Evolutionary conservation across 2,329 filamentous ascomycete genomes (phyloP), one percentile per base, ranked within the genome.

Genomic region (Dactylellina leptospora): DNA sequence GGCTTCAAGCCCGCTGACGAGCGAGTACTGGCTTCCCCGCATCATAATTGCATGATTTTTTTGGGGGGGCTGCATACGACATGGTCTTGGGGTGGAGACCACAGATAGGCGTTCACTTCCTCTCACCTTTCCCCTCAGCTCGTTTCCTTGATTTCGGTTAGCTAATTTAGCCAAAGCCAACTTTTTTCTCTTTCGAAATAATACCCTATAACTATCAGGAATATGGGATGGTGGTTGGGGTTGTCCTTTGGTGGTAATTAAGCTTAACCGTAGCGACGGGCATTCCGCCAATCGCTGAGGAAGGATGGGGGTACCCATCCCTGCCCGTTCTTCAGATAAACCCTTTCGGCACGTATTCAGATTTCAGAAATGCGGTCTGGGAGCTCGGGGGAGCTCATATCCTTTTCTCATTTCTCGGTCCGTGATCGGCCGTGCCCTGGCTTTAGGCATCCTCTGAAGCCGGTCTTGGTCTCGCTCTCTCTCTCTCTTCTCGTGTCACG

Each of bases 241-340:
- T 9, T 30, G 44, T 45, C 44, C 27, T 36, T 30, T 18, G 28
- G 30, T 1, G 42, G 53, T 9, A 42, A 71, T 71, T 71, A 71
- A 71, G 66, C 66, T 71, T 71, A 71, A 71, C 58, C 64, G 50
- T 62, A 51, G 42, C 58, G 64, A 62, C 51, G 51, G 66, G 42
- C 58, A 62, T 53, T 62, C 47, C 36, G 47, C 58, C 45, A 51
- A 45, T 40, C 48, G 28, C 27, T 38, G 48, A 36, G 28, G 38
- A 53, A 28, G 18, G n/a, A 36, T 53, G 28, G 48, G 48, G 48
- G 48, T 20, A 13, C 48, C n/a, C 28, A 53, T 13, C 28, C 28
- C 27, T 38, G 30, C 25, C 36, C 25, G 4, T 58, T 22, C 55
- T 45, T 50, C 11, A 33, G 22, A 22, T 33, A 25, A 25, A n/a